Base-by-base conservation (phyloP, 352 stramenopile species). In the Elongisporangium undulatum region DNA sequence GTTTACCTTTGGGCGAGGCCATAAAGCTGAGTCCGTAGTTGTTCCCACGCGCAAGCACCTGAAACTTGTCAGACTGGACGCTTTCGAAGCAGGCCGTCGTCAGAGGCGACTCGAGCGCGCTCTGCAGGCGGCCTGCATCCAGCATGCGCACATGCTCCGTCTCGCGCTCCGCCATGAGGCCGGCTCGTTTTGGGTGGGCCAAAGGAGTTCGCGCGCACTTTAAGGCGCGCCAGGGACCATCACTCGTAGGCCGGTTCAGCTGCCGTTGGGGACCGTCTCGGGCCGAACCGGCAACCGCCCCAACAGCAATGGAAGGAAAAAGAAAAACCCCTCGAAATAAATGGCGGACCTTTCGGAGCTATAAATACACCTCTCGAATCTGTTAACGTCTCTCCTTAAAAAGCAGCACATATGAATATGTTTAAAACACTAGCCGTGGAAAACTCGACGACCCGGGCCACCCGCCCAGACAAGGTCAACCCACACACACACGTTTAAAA, bases 71-170 rank as follows among this genome's bases (percentile, higher is more conserved):
- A 38, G 69, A 77, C n/a, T 20, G 55, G 34, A 75, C 68, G 2
- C 59, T 58, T 48, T 60, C 56, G 57, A 87, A 75, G 55, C 58
- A 51, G 54, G 48, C 58, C 9, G 68, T 63, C n/a, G 53, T 67
- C 20, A 66, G 48, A 21, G 67, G 59, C 56, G 69, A 70, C 49
- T 68, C 56, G 64, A 79, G 82, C n/a, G 59, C 61, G 7, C 79
- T 53, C 56, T 67, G 68, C 55, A 88, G 66, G 49, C 78, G 75
- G 20, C 83, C 83, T 19, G 76, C 77, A 56, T 89, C 79, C 54
- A 92, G 59, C 73, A 92, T 80, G 70, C 83, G 83, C 55, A 92
- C 83, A 58, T 92, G 80, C 60, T 92, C 83, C 21, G 77, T 79
- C 67, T 87, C 83, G 55, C 73, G 59, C 74, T 84, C 74, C 63